Conservation (phyloP, 768 basidiomycete genomes). For the Phlebiopsis flavidoalba region DNA sequence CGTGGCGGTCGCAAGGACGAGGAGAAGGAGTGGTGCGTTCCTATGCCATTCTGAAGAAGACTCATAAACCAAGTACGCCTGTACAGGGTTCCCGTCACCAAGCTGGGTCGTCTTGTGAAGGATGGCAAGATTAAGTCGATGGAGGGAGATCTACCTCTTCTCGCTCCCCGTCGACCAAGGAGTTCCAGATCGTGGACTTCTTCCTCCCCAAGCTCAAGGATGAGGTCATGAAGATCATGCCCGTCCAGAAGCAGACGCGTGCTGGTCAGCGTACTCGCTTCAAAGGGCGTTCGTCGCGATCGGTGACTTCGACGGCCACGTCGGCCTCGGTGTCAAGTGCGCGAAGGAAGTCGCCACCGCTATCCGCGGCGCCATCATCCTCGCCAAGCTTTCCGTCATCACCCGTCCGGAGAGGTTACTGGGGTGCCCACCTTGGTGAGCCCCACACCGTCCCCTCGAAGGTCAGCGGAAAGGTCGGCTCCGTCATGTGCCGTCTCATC, state of each 20-base stretch:
- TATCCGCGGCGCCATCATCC: slow-evolving; percentile 98
- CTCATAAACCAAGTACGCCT: slow-evolving; percentile 7
- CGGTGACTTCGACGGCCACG: slow-evolving; percentile 97
- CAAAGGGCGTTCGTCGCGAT: slow-evolving; percentile 99
- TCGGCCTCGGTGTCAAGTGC: slow-evolving; percentile 99
- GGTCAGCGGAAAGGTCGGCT: slow-evolving; percentile 97
- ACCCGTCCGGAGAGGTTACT: slow-evolving; percentile 99
- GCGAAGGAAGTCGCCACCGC: slow-evolving; percentile 99
- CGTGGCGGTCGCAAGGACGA: slow-evolving; percentile 98
- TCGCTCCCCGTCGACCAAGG: slow-evolving; percentile 99
- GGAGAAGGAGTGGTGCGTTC: slow-evolving; percentile 94
- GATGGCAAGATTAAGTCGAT: slow-evolving; percentile 99
- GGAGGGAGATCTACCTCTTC: slow-evolving; percentile 99
- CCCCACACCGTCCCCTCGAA: slow-evolving; percentile 99
- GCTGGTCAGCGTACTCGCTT: slow-evolving; percentile 99
- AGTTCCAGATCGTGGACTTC: slow-evolving; percentile 98
- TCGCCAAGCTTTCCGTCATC: slow-evolving; percentile 96
- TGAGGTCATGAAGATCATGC: slow-evolving; percentile 99
- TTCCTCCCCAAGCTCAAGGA: slow-evolving; percentile 99
- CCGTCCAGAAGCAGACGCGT: slow-evolving; percentile 99
- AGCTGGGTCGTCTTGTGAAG: slow-evolving; percentile 97
- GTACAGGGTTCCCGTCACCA: slow-evolving; percentile 92
- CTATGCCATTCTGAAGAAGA: neutral
- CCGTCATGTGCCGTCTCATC: slow-evolving; percentile 98
- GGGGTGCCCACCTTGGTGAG: slow-evolving; percentile 98